phyloP scores from a whole-genome alignment of 1,284 basidiomycete species.

The Cutaneotrichosporon sp. region DNA sequence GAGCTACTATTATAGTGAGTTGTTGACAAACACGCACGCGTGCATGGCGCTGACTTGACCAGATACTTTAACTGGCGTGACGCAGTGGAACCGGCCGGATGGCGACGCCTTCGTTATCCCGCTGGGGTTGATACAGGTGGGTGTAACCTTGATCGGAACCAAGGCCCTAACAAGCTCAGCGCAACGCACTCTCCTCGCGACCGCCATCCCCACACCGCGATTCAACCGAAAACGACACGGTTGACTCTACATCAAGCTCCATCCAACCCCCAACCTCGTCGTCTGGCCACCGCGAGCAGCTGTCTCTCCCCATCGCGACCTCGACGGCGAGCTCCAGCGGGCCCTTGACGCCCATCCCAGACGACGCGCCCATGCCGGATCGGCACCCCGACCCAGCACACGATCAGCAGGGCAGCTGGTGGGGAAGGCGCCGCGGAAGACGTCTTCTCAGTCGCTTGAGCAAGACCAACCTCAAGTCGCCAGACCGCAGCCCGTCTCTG shows the following conservation, averaged over 20 bases:
- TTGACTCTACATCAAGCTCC: conserved; percentile 1
- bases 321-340: conserved; percentile 22
- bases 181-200: conserved; percentile 13
- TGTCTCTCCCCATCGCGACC: conserved; percentile 8
- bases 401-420: conserved; percentile 16
- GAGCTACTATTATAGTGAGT: conserved; percentile 82
- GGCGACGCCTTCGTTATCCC: conserved; percentile 79
- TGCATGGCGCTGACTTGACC: conserved; percentile 11
- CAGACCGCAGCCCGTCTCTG: conserved; percentile 7
- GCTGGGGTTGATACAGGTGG: conserved; percentile 72
- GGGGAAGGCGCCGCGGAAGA: conserved; percentile 17
- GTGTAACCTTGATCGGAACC: conserved; percentile 14
- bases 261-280: conserved; percentile 9
- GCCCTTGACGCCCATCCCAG: conserved; percentile 19
- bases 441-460: conserved; percentile 15
- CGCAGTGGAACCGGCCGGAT: conserved; percentile 81
- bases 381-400: background rate
- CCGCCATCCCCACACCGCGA: conserved; percentile 5
- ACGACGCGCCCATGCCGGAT: conserved; percentile 13
- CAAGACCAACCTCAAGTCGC: conserved; percentile 14
- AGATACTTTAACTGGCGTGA: conserved; percentile 75
- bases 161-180: conserved; percentile 5
- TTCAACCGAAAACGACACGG: conserved; percentile 5
- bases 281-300: conserved; percentile 3
- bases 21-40: background rate